phyloP scores from a whole-genome alignment of 2,329 filamentous ascomycete species.

The Scedosporium boydii region DNA sequence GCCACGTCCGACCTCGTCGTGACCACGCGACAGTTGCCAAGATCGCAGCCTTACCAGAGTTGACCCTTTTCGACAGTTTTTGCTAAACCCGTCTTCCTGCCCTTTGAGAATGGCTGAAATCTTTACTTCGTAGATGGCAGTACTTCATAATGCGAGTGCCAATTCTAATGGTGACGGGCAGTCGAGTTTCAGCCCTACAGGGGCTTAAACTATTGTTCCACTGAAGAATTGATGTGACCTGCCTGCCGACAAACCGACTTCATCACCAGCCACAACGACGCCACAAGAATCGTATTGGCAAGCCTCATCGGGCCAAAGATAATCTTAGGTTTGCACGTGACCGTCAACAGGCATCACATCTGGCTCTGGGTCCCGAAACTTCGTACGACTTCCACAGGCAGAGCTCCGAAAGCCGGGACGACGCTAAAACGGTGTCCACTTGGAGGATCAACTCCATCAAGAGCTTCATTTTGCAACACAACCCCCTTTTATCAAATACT shows the following conservation, averaged over 20 bases:
- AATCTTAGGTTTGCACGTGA: background rate
- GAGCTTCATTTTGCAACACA: no score
- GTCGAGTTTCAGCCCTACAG: background rate
- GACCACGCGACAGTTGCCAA: background rate
- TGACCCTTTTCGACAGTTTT: no score
- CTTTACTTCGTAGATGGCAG: background rate
- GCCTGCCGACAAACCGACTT: background rate
- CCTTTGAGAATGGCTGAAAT: no score
- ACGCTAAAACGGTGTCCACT: background rate
- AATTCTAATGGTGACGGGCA: background rate
- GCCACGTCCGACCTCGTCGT: background rate
- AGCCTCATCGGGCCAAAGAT: no score
- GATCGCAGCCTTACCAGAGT: no score
- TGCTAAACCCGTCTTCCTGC: no score
- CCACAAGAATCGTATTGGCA: background rate
- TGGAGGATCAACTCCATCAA: background rate
- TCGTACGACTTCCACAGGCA: background rate
- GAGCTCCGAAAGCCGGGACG: constrained; percentile 3
- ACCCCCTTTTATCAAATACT: background rate
- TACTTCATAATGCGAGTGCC: background rate
- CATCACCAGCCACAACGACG: background rate
- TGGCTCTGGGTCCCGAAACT: background rate
- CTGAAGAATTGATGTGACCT: background rate
- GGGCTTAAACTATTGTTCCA: no score
- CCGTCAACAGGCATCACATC: background rate